Percentiles rank a stretch among this genome's conserved stretches.
These are phyloP conservation scores for Odontarrhena argentea DNA, from an alignment of 345 rosid species.

Conservation along the genomic window DNA sequence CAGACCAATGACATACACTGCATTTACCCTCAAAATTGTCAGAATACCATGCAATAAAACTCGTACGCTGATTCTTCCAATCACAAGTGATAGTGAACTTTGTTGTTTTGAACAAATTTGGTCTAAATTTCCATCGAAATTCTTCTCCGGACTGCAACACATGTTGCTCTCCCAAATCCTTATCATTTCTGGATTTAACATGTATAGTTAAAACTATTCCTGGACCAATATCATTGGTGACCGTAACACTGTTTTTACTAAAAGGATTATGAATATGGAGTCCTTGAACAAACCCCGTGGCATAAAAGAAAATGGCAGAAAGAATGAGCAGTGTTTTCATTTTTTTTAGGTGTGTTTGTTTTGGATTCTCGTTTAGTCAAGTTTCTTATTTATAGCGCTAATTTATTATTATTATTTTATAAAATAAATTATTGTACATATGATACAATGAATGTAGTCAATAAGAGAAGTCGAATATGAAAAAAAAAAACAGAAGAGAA, in stretches of 20 bases:
- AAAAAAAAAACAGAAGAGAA: too few relatives aligned
- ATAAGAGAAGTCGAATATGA: too few relatives aligned
- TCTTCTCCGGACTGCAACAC: neutral
- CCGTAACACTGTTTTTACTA: neutral
- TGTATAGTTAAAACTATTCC: conserved; percentile 12
- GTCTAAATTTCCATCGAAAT: conserved; percentile 20
- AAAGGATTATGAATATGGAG: neutral
- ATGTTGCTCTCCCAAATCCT: conserved; percentile 9
- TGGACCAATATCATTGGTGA: conserved; percentile 13
- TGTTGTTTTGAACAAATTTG: conserved; percentile 11
- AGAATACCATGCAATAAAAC: neutral
- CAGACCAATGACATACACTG: neutral
- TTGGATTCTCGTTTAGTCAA: too few relatives aligned
- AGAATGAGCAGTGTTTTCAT: neutral
- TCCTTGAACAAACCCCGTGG: neutral
- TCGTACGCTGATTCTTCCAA: neutral
- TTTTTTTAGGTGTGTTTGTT: too few relatives aligned
- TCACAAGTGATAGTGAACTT: neutral
- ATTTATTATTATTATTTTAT: too few relatives aligned
- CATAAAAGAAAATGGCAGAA: neutral
- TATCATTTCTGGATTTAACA: conserved; percentile 10
- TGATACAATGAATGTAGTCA: too few relatives aligned
- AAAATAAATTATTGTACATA: too few relatives aligned
- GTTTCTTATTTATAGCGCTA: too few relatives aligned
- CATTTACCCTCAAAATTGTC: neutral